Evolutionary conservation across 148 eudicot species (phyloP).

Genomic region (Vaccinium myrtillus): DNA sequence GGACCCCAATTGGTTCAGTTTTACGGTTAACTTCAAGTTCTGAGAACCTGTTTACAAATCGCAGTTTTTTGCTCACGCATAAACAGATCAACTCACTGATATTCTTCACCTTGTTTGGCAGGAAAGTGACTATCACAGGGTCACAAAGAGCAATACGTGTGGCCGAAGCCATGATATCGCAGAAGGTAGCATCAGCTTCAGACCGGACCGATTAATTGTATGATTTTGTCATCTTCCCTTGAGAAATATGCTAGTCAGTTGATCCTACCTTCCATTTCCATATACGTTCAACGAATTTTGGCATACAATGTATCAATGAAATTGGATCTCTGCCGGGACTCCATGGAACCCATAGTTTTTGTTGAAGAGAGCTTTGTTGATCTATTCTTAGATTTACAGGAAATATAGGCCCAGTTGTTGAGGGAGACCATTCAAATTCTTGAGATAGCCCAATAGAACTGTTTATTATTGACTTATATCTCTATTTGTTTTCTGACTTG

Average conservation of each 20-base stretch:
- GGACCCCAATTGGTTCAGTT: not conserved
- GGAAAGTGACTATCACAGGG: conserved; percentile 98
- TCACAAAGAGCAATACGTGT: conserved; percentile 66
- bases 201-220: conserved; percentile 33
- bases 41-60: not conserved
- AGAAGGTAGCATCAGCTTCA: conserved; percentile 65
- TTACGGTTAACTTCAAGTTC: not conserved
- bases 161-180: conserved; percentile 80
- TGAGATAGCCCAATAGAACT: not conserved
- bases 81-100: not conserved
- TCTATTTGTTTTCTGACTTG: conserved; percentile 5
- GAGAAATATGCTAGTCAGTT: not conserved
- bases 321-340: not conserved
- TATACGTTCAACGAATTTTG: conserved; percentile 7
- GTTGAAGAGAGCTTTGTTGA: conserved; percentile 9
- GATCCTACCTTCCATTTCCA: not conserved
- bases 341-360: not conserved
- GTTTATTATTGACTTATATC: conserved; percentile 2
- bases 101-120: conserved; percentile 29
- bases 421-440: not conserved
- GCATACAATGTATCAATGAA: not conserved
- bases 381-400: not conserved
- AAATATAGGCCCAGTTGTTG: conserved; percentile 5
- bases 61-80: not conserved
- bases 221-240: not conserved